Base-by-base conservation (phyloP, 352 stramenopile species). In the Phytopythium mirpurense region DNA sequence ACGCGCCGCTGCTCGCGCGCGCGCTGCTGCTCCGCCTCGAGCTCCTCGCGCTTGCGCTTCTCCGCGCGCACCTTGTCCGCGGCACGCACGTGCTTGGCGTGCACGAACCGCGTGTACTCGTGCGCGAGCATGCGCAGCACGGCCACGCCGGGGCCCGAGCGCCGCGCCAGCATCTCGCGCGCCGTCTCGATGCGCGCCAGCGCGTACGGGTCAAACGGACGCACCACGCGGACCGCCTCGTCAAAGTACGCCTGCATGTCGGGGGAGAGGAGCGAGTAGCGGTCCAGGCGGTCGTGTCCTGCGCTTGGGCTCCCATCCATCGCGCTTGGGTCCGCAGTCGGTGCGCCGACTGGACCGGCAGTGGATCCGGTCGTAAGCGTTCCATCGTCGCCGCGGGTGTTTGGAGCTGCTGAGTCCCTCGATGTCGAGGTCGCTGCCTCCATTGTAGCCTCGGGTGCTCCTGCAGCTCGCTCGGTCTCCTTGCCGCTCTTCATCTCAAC, bases 71-170 rank as follows among this genome's bases (percentile, higher is more conserved):
- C 82, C 45, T 90, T 92, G 41, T 88, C 82, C 23, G 78, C 72
- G 0, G 82, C 79, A 12, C 78, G 79, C 18, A 74, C 83, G 65
- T 94, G 83, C 56, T 94, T 94, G 42, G 86, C 72, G 63, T 90
- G 88, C 51, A 94, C 54, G 53, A 90, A 88, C 14, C 81, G 81
- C 45, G 84, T 94, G 68, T 92, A 94, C 57, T 94, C 84, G 35
- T 90, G 74, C 5, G 85, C 73, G 34, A 94, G 66, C 54, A 78
- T 82, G 29, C 72, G 72, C 45, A 94, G 56, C 27, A 92, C 65
- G 12, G 72, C 78, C 15, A 94, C 65, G 1, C 62, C 79, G 0
- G 82, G 84, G 11, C 84, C 84, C 29, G 61, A 84, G 41, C 77
- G 72, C 23, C 66, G 62, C 19, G 72, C 44, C 16, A 91, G 60